Base-by-base conservation (phyloP, 495 filamentous ascomycete genomes). In the Astrocystis sublimbata region DNA sequence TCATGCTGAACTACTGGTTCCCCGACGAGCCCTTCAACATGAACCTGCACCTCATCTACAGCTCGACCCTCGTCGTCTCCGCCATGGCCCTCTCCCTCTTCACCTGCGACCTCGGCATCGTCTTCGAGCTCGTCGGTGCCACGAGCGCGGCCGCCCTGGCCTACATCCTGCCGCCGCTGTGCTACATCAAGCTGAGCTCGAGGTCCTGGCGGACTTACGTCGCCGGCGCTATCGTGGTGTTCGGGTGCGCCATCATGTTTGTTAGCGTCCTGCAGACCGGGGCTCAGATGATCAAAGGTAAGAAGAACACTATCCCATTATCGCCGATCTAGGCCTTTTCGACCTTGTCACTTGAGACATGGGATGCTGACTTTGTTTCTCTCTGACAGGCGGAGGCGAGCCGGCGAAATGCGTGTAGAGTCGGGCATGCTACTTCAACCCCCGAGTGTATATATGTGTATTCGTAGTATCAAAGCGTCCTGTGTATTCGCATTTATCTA, bases 91-190 rank as follows among this genome's bases (percentile, higher is more conserved):
- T 97, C 33, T 83, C 87, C 42, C 76, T 98, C 56, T 68, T 96
- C 38, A 98, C 92, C 2, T 97, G 93, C 73, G 94, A 98, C 68
- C 82, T 98, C 2, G 94, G 94, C 10, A 86, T 88, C 23, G 92
- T 98, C 0, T 97, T 98, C 71, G 94, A 98, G 73, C 77, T 98
- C 36, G 92, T 98, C 46, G 94, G 94, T 50, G 93, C 96, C 7
- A 98, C 94, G 17, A 92, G 89, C 69, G 94, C 94, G 6, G 92
- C 92, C 61, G 92, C 92, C 31, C 80, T 98, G 68, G 94, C 94
- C 5, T 98, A 97, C 74, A 96, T 98, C 28, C 79, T 98, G 57
- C 94, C 94, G 66, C 93, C 94, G 19, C 75, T 98, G 9, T 98
- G 94, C 73, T 98, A 93, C 72, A 88, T 98, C 68, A 97, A 93